These are phyloP conservation scores for Austroboletus eburneus DNA, from an alignment of 768 basidiomycete genomes.

Conservation along the genomic window DNA sequence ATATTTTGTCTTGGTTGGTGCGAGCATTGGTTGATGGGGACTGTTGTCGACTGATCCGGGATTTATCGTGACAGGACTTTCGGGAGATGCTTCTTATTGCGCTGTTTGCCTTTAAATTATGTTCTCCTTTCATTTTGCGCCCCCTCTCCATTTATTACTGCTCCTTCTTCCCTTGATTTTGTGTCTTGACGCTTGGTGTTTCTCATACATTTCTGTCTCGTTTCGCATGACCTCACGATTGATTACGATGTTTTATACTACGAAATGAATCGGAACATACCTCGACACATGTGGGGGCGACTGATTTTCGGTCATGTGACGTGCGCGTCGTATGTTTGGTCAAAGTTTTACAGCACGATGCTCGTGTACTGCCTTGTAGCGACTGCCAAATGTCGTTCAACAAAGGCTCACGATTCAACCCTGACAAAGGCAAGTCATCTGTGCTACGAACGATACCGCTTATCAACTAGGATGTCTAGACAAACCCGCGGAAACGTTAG, in stretches of 20 bases:
- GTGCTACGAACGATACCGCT: too few relatives aligned
- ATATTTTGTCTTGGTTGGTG: conserved; percentile 24
- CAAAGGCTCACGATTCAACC: conserved; percentile 38
- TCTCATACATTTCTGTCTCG: conserved; percentile 1
- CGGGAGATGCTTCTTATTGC: conserved; percentile 18
- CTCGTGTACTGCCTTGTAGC: too few relatives aligned
- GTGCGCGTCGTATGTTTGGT: conserved; percentile 18
- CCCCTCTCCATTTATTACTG: conserved; percentile 5
- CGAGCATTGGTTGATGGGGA: conserved; percentile 8
- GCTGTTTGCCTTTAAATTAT: conserved; percentile 19
- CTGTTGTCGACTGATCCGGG: conserved; percentile 13
- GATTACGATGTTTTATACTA: conserved; percentile 28
- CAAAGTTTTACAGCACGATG: conserved; percentile 13
- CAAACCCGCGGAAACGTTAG: conserved; percentile 38
- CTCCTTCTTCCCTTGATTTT: conserved; percentile 5
- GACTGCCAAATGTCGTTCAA: conserved; percentile 37
- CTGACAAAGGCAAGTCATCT: conserved; percentile 13
- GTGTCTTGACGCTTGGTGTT: conserved; percentile 10
- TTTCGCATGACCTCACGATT: conserved; percentile 25
- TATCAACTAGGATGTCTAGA: conserved; percentile 17
- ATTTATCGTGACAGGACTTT: conserved; percentile 19
- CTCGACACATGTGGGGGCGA: conserved; percentile 1
- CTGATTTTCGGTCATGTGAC: conserved; percentile 25
- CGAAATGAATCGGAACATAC: conserved; percentile 20
- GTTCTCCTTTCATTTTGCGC: conserved; percentile 9